Base-by-base conservation (phyloP, 768 basidiomycete species). In the Dacryopinax primogenitus region DNA sequence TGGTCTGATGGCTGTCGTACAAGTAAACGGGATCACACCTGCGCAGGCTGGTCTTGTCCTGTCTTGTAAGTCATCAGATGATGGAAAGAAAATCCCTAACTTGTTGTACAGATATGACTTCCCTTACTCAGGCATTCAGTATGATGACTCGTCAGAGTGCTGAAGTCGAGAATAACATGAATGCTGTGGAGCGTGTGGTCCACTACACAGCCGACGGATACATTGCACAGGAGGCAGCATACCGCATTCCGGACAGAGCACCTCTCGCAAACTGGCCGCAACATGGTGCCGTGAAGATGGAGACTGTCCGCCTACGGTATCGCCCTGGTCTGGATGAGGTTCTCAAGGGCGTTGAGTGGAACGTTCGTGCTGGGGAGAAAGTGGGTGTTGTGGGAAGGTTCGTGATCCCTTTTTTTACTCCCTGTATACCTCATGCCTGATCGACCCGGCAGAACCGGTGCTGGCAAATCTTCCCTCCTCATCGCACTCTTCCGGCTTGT, bases 131-230 rank as follows among this genome's bases (percentile, higher is more conserved):
- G 68, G 71, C 80, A 47, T 83, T 81, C 68, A 75, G 79, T 18
- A 76, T 82, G 74, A 72, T 84, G 26, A 84, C 82, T 1, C 75
- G 84, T 18, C 83, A 84, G 72, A 78, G 78, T 9, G 83, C 84
- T 2, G 87, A 90, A 72, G 84, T 85, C 3, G 84, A 86, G 81
- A 85, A 84, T 69, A 81, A 85, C 71, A 82, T 86, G 80, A 84
- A 85, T 69, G 80, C 84, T 9, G 84, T 85, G 0, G 85, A 86
- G 73, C 75, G 83, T 81, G 82, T 85, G 6, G 78, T 81, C 0
- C 78, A 84, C 66, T 86, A 84, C 71, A 82, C 82, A 45, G 76
- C 75, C 58, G 74, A 72, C 0, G 79, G 81, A 62, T 65, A 74
- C n/a, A 80, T 85, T 63, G 78, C 79, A 32, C 83, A 86, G 71